Evolutionary conservation across 192 early-diverging fungal species (phyloP), one percentile per base, ranked within the genome.

Genomic region (Phycomyces blakesleeanus): DNA sequence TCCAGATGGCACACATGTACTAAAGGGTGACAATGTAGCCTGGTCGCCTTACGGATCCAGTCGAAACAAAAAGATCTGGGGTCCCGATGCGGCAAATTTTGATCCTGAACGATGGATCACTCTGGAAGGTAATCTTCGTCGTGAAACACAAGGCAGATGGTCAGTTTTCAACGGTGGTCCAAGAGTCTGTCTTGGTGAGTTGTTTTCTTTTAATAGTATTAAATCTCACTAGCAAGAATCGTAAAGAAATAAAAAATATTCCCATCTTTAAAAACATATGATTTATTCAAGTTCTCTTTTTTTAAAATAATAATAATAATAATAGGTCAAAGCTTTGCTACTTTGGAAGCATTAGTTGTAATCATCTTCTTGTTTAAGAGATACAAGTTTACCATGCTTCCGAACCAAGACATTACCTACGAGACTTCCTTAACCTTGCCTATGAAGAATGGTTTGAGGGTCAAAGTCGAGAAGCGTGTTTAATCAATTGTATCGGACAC

Each of bases 21-120:
- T 70, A 16, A 74, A 69, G 16, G 87, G 87, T 11, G 72, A 81
- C 4, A 44, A 49, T 10, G 74, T 89, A 7, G 50, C 61, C 1
- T 89, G 76, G 77, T 68, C 57, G n/a, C 71, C 77, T 0, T 91
- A 81, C 38, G 57, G 65, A 2, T 79, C 84, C 63, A 83, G 83
- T 4, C 67, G 86, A 47, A 69, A 58, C 16, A 59, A 72, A 57
- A 51, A 70, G 6, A 73, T 87, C 24, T 91, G 87, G 89, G 89
- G 89, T 11, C 51, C 65, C 15, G 78, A 89, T 54, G 87, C 86
- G 5, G 67, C 56, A 41, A 66, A 81, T 59, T 91, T 86, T 67
- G 55, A 72, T 14, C 89, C 89, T 24, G 81, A 86, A 52, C 78
- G 88, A 5, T 91, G 88, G 83, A 66, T 89, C 21, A 71, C 77